Conservation (phyloP, 768 basidiomycete genomes). For the Leccinellum rugosiceps region DNA sequence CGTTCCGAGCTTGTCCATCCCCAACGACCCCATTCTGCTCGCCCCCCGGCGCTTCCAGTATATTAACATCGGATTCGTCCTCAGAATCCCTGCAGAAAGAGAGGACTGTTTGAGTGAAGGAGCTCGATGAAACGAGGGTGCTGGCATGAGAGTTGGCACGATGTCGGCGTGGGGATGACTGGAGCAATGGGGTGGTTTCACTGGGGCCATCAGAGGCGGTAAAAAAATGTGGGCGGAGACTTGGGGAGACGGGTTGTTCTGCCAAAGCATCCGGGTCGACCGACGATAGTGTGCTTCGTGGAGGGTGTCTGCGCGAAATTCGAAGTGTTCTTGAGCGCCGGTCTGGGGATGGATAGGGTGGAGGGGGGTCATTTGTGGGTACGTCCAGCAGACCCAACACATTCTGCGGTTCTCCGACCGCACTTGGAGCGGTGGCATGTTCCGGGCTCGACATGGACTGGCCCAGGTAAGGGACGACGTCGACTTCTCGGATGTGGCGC, state of each 20-base stretch:
- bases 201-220: slow-evolving; percentile 28
- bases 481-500: neutral
- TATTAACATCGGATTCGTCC: slow-evolving; percentile 39
- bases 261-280: slow-evolving; percentile 36
- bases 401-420: slow-evolving; percentile 2
- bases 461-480: neutral
- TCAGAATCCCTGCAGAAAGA: slow-evolving; percentile 64
- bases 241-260: slow-evolving; percentile 25
- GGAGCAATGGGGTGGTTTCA: slow-evolving; percentile 51
- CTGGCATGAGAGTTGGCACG: slow-evolving; percentile 61
- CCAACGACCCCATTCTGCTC: slow-evolving; percentile 14
- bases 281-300: slow-evolving; percentile 30
- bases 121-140: slow-evolving; percentile 42
- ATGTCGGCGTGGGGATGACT: slow-evolving; percentile 34
- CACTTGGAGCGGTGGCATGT: neutral
- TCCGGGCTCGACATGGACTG: slow-evolving; percentile 11
- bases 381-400: slow-evolving; percentile 9
- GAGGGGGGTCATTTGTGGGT: slow-evolving; percentile 54
- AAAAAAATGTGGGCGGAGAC: slow-evolving; percentile 22
- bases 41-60: slow-evolving; percentile 19
- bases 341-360: slow-evolving; percentile 60
- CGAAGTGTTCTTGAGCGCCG: slow-evolving; percentile 40
- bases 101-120: slow-evolving; percentile 63
- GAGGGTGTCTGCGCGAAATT: slow-evolving; percentile 27
- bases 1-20: neutral